Evolutionary conservation across 495 filamentous ascomycete species (phyloP), one percentile per base, ranked within the genome.

Genomic region (Delitschia confertaspora): DNA sequence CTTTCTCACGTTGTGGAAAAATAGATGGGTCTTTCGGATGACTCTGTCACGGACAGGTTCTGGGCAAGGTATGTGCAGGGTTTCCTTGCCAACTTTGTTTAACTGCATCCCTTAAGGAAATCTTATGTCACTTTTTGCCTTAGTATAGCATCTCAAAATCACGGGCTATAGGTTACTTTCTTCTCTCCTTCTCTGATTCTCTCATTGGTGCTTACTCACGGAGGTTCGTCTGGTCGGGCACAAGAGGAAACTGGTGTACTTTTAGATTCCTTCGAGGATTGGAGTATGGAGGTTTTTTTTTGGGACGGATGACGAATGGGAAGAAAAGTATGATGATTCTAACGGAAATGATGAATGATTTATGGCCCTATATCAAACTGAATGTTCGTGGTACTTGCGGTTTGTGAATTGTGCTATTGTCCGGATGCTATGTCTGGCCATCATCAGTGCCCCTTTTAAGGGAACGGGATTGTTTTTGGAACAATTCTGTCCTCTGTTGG

Each of bases 61-160:
- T 46, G 46, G 52, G 46, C 38, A 47, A 38, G 45, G 34, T 45
- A 31, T 37, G 37, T n/a, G n/a, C n/a, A n/a, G n/a, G n/a, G n/a
- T n/a, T n/a, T n/a, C n/a, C n/a, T n/a, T n/a, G n/a, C n/a, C n/a
- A n/a, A n/a, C n/a, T n/a, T n/a, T n/a, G n/a, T n/a, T n/a, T n/a
- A n/a, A n/a, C 18, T 25, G 48, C 18, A 20, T 18, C 17, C 21
- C 19, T 29, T 47, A 26, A 41, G 35, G 25, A 22, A 38, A 36
- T 33, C 30, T 43, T 46, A 33, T 38, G 18, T 49, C 45, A 45
- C 21, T 42, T 50, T 33, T 49, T 43, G 44, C 6, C 30, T 48
- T 54, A 49, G 51, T 53, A 25, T 49, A 54, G 42, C 51, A 53
- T 54, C 16, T 50, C 33, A 44, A 14, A 40, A 4, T 18, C 24